Conservation (phyloP, 257 asterid species). For the Salvia hispanica region DNA sequence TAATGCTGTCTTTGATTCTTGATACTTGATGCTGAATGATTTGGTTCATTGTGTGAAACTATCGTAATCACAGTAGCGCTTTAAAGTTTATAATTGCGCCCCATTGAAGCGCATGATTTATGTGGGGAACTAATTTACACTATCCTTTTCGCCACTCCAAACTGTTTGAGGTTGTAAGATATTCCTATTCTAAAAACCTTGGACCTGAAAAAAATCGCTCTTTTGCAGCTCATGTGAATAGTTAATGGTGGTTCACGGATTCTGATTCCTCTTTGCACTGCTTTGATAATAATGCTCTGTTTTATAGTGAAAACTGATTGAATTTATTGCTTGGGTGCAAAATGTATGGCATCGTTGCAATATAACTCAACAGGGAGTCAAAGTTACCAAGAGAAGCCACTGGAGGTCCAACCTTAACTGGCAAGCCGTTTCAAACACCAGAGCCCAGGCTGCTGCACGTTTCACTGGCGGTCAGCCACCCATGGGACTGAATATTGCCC, state of each 20-base stretch:
- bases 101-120: neutral
- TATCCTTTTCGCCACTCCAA: neutral
- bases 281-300: constrained; percentile 1
- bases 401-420: constrained; percentile 77
- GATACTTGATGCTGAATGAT: neutral
- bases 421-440: constrained; percentile 82
- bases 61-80: constrained; percentile 1
- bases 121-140: neutral
- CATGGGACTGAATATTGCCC: constrained; percentile 89
- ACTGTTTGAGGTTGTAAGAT: too few species aligned
- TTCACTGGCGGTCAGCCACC: constrained; percentile 70
- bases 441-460: constrained; percentile 75
- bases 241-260: constrained; percentile 6
- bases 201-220: neutral
- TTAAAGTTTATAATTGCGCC: constrained; percentile 1
- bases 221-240: constrained; percentile 10
- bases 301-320: neutral
- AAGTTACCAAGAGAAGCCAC: constrained; percentile 70
- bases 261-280: neutral
- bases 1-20: neutral
- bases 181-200: too few species aligned
- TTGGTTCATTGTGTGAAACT: constrained; percentile 6
- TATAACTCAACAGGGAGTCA: constrained; percentile 64
- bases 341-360: constrained; percentile 9
- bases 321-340: constrained; percentile 7